These are phyloP conservation scores for Kwoniella sp. DNA, from an alignment of 768 basidiomycete genomes.

Conservation along the genomic window DNA sequence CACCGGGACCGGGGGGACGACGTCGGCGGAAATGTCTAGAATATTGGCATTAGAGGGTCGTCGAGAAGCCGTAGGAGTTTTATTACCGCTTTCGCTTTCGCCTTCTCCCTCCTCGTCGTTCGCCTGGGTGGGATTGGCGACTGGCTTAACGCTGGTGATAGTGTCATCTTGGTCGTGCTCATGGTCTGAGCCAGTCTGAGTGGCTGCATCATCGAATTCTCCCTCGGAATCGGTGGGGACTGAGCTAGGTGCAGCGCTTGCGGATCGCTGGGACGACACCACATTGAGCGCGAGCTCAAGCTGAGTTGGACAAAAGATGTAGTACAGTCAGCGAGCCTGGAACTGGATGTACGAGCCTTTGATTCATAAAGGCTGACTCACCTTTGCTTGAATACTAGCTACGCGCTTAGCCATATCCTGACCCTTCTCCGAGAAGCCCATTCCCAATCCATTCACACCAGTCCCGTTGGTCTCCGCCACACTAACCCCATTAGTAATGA, in stretches of 20 bases:
- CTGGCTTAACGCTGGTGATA: background rate
- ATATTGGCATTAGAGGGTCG: conserved; percentile 16
- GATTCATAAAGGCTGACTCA: conserved; percentile 57
- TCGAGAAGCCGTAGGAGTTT: conserved; percentile 14
- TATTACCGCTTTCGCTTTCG: conserved; percentile 3
- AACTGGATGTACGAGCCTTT: too few relatives aligned
- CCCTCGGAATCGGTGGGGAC: conserved; percentile 1
- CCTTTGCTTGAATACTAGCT: conserved; percentile 86
- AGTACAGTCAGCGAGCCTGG: too few relatives aligned
- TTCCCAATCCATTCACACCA: conserved; percentile 65
- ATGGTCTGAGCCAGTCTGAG: conserved; percentile 3
- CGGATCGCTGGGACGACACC: conserved; percentile 14
- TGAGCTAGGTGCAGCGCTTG: conserved; percentile 4
- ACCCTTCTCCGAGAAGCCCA: conserved; percentile 53
- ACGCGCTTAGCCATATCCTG: conserved; percentile 90
- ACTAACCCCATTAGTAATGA: background rate
- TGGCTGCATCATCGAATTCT: background rate
- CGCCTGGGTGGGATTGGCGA: background rate
- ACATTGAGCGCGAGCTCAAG: conserved; percentile 16
- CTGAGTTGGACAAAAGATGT: background rate
- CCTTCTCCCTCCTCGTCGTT: background rate
- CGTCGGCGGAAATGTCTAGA: background rate
- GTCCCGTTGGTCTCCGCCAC: conserved; percentile 49
- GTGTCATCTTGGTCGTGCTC: conserved; percentile 8
- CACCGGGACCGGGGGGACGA: background rate